phyloP scores from a whole-genome alignment of 441 rosid genomes.

The Eruca vesicaria region DNA sequence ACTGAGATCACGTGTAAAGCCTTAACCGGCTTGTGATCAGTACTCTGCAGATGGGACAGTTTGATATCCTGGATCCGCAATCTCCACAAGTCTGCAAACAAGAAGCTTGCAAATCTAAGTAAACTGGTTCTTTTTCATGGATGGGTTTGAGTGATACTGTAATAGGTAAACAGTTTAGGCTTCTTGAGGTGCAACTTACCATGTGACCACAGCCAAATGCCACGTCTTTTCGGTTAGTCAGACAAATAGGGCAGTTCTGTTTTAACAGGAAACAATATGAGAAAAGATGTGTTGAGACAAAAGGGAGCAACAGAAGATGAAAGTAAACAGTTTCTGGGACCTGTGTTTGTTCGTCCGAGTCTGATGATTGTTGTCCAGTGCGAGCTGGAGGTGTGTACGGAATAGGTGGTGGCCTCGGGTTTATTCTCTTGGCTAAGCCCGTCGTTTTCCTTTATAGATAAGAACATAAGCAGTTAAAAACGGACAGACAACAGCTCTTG shows the following conservation, averaged over 20 bases:
- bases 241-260: slow-evolving; percentile 80
- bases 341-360: slow-evolving; percentile 55
- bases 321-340: slow-evolving; percentile 23
- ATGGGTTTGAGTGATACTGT: neutral
- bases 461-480: neutral
- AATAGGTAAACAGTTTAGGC: neutral
- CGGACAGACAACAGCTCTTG: neutral
- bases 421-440: slow-evolving; percentile 49
- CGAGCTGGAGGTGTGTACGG: slow-evolving; percentile 35
- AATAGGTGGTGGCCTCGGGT: slow-evolving; percentile 70
- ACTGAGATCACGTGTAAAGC: slow-evolving; percentile 46
- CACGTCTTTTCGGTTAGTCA: slow-evolving; percentile 57
- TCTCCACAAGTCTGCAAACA: slow-evolving; percentile 65
- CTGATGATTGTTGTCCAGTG: slow-evolving; percentile 12
- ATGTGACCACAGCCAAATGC: slow-evolving; percentile 83
- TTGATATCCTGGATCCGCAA: slow-evolving; percentile 54
- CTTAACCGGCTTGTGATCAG: slow-evolving; percentile 57
- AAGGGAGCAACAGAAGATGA: neutral
- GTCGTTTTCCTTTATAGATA: slow-evolving; percentile 42
- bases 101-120: neutral
- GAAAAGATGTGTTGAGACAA: neutral
- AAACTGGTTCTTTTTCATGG: neutral
- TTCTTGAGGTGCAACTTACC: slow-evolving; percentile 41
- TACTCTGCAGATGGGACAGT: slow-evolving; percentile 80
- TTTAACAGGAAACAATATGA: slow-evolving; percentile 1